Base-by-base conservation (phyloP, 2,329 filamentous ascomycete genomes). In the Exophiala viscosa region DNA sequence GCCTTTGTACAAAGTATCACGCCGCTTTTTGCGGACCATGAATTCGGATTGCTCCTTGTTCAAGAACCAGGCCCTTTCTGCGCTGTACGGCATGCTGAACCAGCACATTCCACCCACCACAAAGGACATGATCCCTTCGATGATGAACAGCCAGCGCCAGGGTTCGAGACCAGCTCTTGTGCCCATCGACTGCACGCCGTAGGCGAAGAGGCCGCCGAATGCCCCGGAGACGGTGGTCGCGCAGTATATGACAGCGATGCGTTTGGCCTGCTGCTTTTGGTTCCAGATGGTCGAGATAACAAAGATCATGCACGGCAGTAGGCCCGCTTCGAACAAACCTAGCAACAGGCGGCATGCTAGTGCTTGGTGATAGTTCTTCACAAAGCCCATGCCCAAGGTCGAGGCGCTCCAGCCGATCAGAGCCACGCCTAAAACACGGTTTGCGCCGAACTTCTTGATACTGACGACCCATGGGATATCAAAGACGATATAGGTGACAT, bases 341-440 rank as follows among this genome's bases (percentile, higher is more conserved):
- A 80, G 70, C 23, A 76, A 68, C 52, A 72, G 69, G 18, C 77
- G 70, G 46, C 73, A 65, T 58, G 67, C 70, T 61, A 83, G 67
- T 15, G 80, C 74, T 1, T 76, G 76, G 5, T 64, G 62, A 47
- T 73, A 79, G 62, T 70, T 76, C 13, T 71, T 60, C n/a, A 82
- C 75, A 13, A 77, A 62, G 14, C 79, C 80, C 65, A 76, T 76
- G 31, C 71, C 64, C 0, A 69, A 71, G 52, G 65, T 69, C 54
- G 67, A 66, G 23, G 69, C 45, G 14, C 65, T 69, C 62, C 73
- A 18, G 54, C 58, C 33, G 50, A 70, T 56, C 11, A 69, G 61
- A 0, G 69, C 62, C 3, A 67, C 23, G 13, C 39, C 31, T 9
- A 50, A 28, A 14, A 44, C 38, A 11, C 40, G 20, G 17, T 44